Conservation (phyloP, 2,329 filamentous ascomycete species). For the Ceratocystis destructans region DNA sequence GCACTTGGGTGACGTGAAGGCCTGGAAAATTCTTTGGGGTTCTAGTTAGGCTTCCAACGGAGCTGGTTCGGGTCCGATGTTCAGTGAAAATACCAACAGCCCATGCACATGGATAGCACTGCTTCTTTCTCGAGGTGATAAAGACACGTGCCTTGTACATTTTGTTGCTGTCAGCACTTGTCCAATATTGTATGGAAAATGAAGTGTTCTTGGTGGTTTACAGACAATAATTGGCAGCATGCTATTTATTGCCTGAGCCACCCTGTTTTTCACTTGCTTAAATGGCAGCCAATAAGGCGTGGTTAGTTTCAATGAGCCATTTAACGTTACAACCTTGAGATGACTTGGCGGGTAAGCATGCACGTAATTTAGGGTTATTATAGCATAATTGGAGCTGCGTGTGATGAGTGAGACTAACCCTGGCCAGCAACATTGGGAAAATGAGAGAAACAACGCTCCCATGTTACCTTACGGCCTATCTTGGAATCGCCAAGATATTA, state of each 20-base stretch:
- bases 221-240: too few relatives aligned
- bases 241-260: too few relatives aligned
- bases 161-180: neutral
- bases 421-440: neutral
- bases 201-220: too few relatives aligned
- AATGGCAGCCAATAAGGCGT: too few relatives aligned
- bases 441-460: neutral
- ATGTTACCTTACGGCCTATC: neutral
- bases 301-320: too few relatives aligned
- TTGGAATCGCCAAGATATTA: neutral
- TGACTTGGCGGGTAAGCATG: too few relatives aligned
- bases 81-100: too few relatives aligned
- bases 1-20: neutral
- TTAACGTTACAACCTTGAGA: too few relatives aligned
- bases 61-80: neutral
- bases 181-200: too few relatives aligned
- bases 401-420: neutral
- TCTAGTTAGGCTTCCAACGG: neutral
- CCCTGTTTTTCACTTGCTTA: too few relatives aligned
- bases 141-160: neutral
- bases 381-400: too few relatives aligned
- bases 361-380: too few relatives aligned
- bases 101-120: neutral
- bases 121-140: neutral
- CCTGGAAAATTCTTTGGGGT: neutral